Evolutionary conservation across 148 eudicot species (phyloP).

Genomic region (Mesembryanthemum crystallinum): DNA sequence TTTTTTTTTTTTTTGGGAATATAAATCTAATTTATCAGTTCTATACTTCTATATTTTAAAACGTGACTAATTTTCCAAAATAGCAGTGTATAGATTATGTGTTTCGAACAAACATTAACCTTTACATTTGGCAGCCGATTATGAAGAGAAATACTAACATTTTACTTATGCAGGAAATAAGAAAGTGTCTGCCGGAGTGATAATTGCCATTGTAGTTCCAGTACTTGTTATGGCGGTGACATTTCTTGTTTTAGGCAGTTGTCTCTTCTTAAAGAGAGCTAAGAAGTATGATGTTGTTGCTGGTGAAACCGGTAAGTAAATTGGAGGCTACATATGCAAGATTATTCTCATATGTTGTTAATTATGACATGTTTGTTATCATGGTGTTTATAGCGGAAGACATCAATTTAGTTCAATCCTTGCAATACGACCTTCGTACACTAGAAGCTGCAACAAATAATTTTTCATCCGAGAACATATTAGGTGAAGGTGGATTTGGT

Average conservation of each 20-base stretch:
- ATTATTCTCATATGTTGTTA: neutral
- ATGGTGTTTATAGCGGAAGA: neutral
- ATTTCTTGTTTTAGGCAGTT: neutral
- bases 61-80: too few relatives aligned
- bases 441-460: too few relatives aligned
- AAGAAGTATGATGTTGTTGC: neutral
- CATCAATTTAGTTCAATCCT: too few relatives aligned
- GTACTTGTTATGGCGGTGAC: neutral
- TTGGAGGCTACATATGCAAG: neutral
- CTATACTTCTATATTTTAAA: too few relatives aligned
- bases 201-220: constrained; percentile 18
- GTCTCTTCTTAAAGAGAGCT: neutral
- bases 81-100: too few relatives aligned
- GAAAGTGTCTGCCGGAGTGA: neutral
- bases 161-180: constrained; percentile 9
- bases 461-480: too few relatives aligned
- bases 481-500: too few relatives aligned
- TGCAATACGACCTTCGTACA: neutral
- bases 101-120: too few relatives aligned
- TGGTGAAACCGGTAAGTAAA: constrained; percentile 12
- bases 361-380: too few relatives aligned
- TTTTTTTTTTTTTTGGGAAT: too few relatives aligned
- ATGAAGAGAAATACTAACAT: neutral
- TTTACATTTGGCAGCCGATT: neutral
- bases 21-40: too few relatives aligned